These are phyloP conservation scores for Plasmodium inui DNA, from an alignment of 169 alveolate species.

Conservation along the genomic window DNA sequence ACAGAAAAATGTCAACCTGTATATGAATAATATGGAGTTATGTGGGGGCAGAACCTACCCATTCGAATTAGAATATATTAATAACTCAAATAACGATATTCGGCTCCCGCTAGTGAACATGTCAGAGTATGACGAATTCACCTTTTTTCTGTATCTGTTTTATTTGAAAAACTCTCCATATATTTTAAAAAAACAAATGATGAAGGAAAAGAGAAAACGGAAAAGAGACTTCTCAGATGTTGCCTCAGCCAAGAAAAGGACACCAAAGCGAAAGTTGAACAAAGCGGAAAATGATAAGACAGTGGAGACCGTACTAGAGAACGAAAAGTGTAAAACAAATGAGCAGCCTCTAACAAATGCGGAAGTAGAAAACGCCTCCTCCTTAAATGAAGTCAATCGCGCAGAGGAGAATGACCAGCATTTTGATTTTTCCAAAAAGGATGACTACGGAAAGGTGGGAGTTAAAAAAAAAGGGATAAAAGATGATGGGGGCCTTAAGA, in stretches of 20 bases:
- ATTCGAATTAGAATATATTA: conserved; percentile 62
- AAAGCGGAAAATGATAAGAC: conserved; percentile 27
- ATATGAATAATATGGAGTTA: conserved; percentile 62
- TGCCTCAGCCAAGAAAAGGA: conserved; percentile 51
- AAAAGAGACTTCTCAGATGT: conserved; percentile 61
- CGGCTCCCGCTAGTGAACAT: conserved; percentile 42
- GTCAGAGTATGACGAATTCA: conserved; percentile 59
- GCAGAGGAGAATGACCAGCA: background rate
- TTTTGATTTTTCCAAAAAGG: background rate
- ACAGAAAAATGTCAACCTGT: conserved; percentile 27
- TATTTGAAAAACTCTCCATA: conserved; percentile 53
- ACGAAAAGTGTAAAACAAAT: conserved; percentile 13
- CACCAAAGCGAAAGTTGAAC: conserved; percentile 48
- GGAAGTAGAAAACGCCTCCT: background rate
- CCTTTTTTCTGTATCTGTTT: conserved; percentile 69
- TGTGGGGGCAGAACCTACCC: conserved; percentile 63
- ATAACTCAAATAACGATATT: conserved; percentile 32
- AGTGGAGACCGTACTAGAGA: conserved; percentile 1
- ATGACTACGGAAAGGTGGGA: background rate
- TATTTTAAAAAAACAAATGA: conserved; percentile 69
- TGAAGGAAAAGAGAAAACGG: conserved; percentile 63
- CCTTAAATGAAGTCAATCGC: background rate
- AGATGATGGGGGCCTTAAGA: background rate
- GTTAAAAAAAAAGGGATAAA: background rate
- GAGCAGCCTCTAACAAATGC: background rate